Evolutionary conservation across 805 yeast genomes (phyloP).

Genomic region (Saccharomyces mikatae): DNA sequence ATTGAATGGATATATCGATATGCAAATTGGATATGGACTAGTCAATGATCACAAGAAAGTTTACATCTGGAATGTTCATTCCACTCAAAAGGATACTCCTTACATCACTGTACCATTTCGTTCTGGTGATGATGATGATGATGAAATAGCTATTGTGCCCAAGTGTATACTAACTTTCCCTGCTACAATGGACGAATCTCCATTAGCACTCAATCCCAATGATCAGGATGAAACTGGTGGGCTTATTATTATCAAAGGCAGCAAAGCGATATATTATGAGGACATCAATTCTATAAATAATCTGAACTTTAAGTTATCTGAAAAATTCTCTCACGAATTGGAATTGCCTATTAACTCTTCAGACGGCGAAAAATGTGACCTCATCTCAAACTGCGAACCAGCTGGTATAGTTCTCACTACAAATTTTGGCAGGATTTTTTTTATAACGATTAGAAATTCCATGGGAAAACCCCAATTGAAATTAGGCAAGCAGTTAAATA

Average conservation of each 20-base stretch:
- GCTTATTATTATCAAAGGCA: constrained; percentile 50
- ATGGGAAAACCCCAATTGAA: constrained; percentile 48
- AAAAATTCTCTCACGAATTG: constrained; percentile 20
- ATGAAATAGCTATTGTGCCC: constrained; percentile 14
- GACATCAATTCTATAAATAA: constrained; percentile 43
- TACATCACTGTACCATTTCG: constrained; percentile 23
- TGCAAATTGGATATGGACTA: constrained; percentile 41
- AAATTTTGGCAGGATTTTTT: constrained; percentile 54
- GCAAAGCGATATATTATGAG: constrained; percentile 62
- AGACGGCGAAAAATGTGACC: constrained; percentile 34
- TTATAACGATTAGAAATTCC: constrained; percentile 57
- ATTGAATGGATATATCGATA: constrained; percentile 40
- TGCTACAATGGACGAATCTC: constrained; percentile 20
- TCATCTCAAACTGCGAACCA: constrained; percentile 57
- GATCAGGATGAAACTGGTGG: constrained; percentile 54
- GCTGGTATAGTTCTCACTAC: constrained; percentile 70
- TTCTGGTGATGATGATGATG: constrained; percentile 18
- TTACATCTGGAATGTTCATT: constrained; percentile 60
- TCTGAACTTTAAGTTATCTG: constrained; percentile 22
- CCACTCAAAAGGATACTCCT: constrained; percentile 50
- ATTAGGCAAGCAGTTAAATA: constrained; percentile 22
- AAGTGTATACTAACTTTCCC: constrained; percentile 26
- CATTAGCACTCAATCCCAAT: background rate
- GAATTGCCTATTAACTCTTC: constrained; percentile 14
- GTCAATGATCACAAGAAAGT: constrained; percentile 43